Evolutionary conservation across 1,284 basidiomycete genomes (phyloP).

Genomic region (Caloboletus inedulis): DNA sequence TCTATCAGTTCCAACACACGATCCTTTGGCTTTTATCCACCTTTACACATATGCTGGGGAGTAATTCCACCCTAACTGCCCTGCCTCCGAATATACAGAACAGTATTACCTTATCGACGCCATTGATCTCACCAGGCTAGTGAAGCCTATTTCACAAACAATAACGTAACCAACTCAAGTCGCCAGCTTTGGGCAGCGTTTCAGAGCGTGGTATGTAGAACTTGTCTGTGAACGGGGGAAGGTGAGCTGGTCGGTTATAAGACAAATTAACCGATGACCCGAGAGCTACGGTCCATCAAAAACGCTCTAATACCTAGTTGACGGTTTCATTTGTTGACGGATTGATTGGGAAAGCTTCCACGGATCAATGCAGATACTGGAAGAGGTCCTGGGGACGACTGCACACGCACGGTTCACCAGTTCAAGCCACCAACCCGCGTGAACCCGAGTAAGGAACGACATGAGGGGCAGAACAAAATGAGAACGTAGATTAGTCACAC

Average conservation of each 20-base stretch:
- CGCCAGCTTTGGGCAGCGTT: not conserved
- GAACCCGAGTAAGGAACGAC: conserved; percentile 1
- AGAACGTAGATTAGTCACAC: not conserved
- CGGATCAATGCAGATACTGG: not conserved
- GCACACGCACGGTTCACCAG: not conserved
- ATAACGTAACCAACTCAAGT: conserved; percentile 16
- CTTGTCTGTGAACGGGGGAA: not conserved
- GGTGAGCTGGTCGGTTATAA: not conserved
- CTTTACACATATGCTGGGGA: not conserved
- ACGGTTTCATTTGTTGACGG: not conserved
- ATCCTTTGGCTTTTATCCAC: not conserved
- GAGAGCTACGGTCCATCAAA: conserved; percentile 1
- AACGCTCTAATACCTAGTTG: not conserved
- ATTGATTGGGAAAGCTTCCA: not conserved
- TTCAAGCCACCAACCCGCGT: not conserved
- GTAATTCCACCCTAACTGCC: conserved; percentile 1
- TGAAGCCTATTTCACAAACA: not conserved
- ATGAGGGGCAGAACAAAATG: not conserved
- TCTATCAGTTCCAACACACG: conserved; percentile 3
- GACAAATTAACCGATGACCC: not conserved
- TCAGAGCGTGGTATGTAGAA: not conserved
- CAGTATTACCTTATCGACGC: conserved; percentile 7
- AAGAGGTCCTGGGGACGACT: conserved; percentile 8
- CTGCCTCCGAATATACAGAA: not conserved
- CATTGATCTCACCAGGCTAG: conserved; percentile 11